Percentiles rank a stretch among this genome's conserved stretches.
These are phyloP conservation scores for Castanospermum australe DNA, from an alignment of 306 rosid genomes.

Conservation along the genomic window DNA sequence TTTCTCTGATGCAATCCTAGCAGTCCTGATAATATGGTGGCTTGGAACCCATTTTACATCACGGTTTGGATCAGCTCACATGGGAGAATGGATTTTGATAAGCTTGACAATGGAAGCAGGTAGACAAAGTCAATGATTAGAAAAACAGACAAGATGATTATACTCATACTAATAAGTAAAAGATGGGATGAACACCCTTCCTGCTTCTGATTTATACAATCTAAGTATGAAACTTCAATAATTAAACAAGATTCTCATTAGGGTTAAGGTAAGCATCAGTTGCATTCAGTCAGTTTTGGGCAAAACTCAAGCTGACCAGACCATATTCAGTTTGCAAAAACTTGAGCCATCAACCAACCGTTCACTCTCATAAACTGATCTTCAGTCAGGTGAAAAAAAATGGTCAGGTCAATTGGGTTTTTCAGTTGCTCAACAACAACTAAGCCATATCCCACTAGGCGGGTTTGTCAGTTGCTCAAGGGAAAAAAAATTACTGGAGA, in stretches of 20 bases:
- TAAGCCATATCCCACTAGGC: too few relatives aligned
- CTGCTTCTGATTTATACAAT: background rate
- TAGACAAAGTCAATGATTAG: conserved; percentile 11
- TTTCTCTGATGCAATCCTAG: conserved; percentile 88
- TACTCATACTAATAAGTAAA: conserved; percentile 3
- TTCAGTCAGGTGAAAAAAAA: too few relatives aligned
- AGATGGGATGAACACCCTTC: background rate
- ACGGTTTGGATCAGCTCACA: conserved; percentile 89
- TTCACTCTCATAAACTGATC: too few relatives aligned
- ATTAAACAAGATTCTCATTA: background rate
- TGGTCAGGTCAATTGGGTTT: too few relatives aligned
- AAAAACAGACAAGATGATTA: conserved; percentile 2
- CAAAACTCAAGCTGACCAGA: too few relatives aligned
- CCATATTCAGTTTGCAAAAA: too few relatives aligned
- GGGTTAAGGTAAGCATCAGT: too few relatives aligned
- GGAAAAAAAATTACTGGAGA: too few relatives aligned
- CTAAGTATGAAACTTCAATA: background rate
- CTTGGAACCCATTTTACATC: conserved; percentile 81
- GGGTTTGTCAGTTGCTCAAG: too few relatives aligned
- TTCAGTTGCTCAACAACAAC: too few relatives aligned
- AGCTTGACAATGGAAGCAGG: conserved; percentile 56
- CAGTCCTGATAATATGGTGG: conserved; percentile 50
- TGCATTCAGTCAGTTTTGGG: too few relatives aligned
- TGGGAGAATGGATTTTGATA: conserved; percentile 93
- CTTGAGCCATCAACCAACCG: too few relatives aligned